A percentile compares a stretch with the other conserved stretches of the same genome.
Conservation (phyloP, 1,284 basidiomycete species). For the Neonothopanus nambi region DNA sequence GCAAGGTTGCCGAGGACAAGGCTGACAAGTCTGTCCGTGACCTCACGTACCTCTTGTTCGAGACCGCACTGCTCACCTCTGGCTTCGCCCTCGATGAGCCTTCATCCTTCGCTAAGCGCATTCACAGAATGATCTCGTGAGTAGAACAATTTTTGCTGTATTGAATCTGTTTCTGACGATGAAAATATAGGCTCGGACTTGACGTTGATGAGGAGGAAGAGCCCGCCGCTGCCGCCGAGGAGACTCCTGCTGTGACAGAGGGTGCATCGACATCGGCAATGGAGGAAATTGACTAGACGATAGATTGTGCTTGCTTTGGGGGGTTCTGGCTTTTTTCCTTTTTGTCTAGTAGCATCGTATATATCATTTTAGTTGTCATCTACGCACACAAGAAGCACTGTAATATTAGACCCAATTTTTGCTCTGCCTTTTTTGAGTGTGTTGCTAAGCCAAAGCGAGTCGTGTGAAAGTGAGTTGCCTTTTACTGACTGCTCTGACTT, state of each 20-base stretch:
- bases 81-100: slow-evolving; percentile 97
- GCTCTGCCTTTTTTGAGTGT: too few relatives aligned
- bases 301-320: neutral
- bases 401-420: too few relatives aligned
- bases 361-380: neutral
- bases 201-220: slow-evolving; percentile 76
- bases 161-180: neutral
- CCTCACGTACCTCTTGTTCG: slow-evolving; percentile 93
- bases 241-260: slow-evolving; percentile 51
- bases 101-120: slow-evolving; percentile 92
- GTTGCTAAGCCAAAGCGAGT: too few relatives aligned
- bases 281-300: slow-evolving; percentile 85
- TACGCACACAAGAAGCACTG: too few relatives aligned
- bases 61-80: slow-evolving; percentile 93
- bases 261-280: slow-evolving; percentile 71
- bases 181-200: slow-evolving; percentile 59
- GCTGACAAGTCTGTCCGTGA: slow-evolving; percentile 98
- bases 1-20: slow-evolving; percentile 95
- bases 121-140: slow-evolving; percentile 93
- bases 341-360: neutral
- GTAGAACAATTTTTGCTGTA: slow-evolving; percentile 18
- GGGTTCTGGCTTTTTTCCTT: slow-evolving; percentile 1
- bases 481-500: too few relatives aligned
- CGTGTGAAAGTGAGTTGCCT: too few relatives aligned
- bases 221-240: slow-evolving; percentile 33